Conservation (phyloP, 2,329 filamentous ascomycete genomes). For the Exophiala oligosperma region DNA sequence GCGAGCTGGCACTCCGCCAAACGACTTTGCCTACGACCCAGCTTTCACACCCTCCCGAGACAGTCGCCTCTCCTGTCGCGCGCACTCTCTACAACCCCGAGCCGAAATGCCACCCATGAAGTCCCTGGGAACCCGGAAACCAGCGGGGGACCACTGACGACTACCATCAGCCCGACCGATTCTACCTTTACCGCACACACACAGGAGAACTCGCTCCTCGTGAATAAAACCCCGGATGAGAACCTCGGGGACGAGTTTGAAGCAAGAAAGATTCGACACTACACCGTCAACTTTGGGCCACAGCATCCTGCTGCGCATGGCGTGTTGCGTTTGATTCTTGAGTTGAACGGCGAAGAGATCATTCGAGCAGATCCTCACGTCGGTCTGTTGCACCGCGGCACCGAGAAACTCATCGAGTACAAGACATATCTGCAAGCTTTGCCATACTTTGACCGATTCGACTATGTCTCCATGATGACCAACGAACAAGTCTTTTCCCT, state of each 20-base stretch:
- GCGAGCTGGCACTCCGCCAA: constrained; percentile 58
- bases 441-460: constrained; percentile 97
- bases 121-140: constrained; percentile 34
- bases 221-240: constrained; percentile 41
- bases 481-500: constrained; percentile 98
- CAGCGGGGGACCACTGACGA: constrained; percentile 37
- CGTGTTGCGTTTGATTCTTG: constrained; percentile 94
- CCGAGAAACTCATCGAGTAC: constrained; percentile 99
- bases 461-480: constrained; percentile 99
- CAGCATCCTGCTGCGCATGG: constrained; percentile 98
- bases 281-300: constrained; percentile 98
- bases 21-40: constrained; percentile 58
- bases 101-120: constrained; percentile 52
- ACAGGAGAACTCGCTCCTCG: constrained; percentile 38
- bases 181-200: constrained; percentile 52
- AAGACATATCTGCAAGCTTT: constrained; percentile 98
- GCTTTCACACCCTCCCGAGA: constrained; percentile 35
- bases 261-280: constrained; percentile 90
- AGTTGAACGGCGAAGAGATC: constrained; percentile 97
- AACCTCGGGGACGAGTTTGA: constrained; percentile 51
- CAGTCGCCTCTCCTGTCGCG: constrained; percentile 40
- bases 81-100: constrained; percentile 56
- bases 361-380: constrained; percentile 95
- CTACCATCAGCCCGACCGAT: constrained; percentile 59
- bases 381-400: constrained; percentile 91